Percentiles rank a stretch among this genome's conserved stretches.
phyloP scores from a whole-genome alignment of 1,284 basidiomycete genomes.

The Trichosporon sp. region DNA sequence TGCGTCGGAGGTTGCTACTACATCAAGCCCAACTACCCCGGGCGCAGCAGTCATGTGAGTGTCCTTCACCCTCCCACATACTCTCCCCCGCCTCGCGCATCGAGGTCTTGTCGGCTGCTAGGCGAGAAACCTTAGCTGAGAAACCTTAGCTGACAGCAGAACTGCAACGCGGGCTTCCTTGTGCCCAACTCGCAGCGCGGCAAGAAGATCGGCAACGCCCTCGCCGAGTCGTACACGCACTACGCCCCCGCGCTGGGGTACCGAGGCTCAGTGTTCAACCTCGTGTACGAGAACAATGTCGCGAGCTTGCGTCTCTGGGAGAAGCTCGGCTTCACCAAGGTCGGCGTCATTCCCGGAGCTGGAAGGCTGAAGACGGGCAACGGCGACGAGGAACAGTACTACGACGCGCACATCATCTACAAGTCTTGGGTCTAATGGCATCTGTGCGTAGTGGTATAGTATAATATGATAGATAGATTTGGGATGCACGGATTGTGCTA shows the following conservation, averaged over 20 bases:
- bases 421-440: conserved; percentile 56
- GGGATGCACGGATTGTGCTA: background rate
- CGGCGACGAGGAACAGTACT: conserved; percentile 76
- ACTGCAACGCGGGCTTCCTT: conserved; percentile 73
- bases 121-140: conserved; percentile 1
- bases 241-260: conserved; percentile 76
- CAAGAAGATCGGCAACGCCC: conserved; percentile 69
- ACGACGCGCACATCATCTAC: conserved; percentile 84
- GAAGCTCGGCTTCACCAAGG: conserved; percentile 74
- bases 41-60: conserved; percentile 86
- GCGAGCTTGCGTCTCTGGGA: conserved; percentile 77
- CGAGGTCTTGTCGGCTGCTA: too few species aligned
- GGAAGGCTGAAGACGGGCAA: conserved; percentile 68
- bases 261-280: conserved; percentile 86
- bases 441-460: background rate
- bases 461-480: background rate
- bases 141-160: conserved; percentile 28
- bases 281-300: conserved; percentile 75
- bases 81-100: too few species aligned
- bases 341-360: conserved; percentile 80
- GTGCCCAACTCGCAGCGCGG: conserved; percentile 71
- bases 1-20: conserved; percentile 80
- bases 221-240: conserved; percentile 78
- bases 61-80: background rate
- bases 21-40: conserved; percentile 89